Percentiles rank a stretch among this genome's conserved stretches.
These are phyloP conservation scores for Chlamydomonas reinhardtii DNA, from an alignment of 163 green algal genomes.

Conservation along the genomic window DNA sequence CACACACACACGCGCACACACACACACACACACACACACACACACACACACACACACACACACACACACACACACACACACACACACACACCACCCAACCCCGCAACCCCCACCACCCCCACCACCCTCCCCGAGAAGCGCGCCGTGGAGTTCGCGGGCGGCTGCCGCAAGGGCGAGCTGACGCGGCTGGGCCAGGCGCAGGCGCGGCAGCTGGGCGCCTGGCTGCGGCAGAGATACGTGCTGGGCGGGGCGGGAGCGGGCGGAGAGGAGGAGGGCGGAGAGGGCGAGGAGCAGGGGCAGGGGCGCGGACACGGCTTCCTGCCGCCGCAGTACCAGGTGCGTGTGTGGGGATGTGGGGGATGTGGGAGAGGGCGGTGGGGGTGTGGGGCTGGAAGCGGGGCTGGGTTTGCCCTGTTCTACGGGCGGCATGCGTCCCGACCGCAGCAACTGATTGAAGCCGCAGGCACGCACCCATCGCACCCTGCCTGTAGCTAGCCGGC, in stretches of 20 bases:
- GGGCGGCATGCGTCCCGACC: too few species aligned
- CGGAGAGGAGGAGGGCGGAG: too few species aligned
- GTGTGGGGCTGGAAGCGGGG: neutral
- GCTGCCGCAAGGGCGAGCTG: constrained; percentile 83
- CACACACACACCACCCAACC: too few species aligned
- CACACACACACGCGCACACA: too few species aligned
- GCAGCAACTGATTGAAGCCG: too few species aligned
- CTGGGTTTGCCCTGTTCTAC: too few species aligned
- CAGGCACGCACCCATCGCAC: too few species aligned
- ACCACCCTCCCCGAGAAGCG: constrained; percentile 45
- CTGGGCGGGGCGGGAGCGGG: too few species aligned
- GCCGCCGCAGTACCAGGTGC: constrained; percentile 56
- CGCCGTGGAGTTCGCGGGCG: constrained; percentile 55
- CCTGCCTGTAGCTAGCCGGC: too few species aligned
- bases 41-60: too few species aligned
- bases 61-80: too few species aligned
- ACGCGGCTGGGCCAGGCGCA: constrained; percentile 74
- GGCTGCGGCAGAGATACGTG: constrained; percentile 77
- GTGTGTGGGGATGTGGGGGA: neutral
- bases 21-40: too few species aligned
- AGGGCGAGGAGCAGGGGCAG: neutral
- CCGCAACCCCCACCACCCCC: neutral
- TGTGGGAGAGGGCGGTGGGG: neutral
- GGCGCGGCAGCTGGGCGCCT: constrained; percentile 64
- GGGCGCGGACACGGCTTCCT: constrained; percentile 54